phyloP scores from a whole-genome alignment of 2,329 filamentous ascomycete species.

The Ustilaginoidea virens region DNA sequence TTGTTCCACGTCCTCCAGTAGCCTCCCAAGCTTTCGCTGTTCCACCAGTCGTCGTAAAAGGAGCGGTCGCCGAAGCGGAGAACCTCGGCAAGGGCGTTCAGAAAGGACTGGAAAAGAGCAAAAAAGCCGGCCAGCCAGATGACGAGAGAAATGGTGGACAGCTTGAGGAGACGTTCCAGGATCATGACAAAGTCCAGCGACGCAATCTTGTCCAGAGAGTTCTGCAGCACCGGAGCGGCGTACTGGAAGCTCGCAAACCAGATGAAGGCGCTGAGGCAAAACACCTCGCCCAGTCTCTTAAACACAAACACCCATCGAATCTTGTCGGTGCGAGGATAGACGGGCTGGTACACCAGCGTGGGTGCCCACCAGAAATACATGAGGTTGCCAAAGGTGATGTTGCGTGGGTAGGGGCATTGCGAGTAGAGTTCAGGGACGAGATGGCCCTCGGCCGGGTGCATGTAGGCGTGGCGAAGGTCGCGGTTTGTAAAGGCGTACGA shows the following conservation, averaged over 20 bases:
- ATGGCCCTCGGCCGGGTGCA: conserved; percentile 56
- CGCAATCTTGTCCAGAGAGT: conserved; percentile 78
- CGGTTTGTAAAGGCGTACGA: conserved; percentile 96
- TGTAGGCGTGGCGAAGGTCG: conserved; percentile 78
- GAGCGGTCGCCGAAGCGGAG: conserved; percentile 82
- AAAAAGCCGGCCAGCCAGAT: conserved; percentile 98
- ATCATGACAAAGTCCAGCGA: conserved; percentile 69
- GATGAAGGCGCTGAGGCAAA: conserved; percentile 71
- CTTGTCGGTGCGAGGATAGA: conserved; percentile 70
- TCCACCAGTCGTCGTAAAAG: conserved; percentile 99
- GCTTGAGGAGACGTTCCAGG: conserved; percentile 78
- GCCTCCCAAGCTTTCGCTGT: conserved; percentile 64
- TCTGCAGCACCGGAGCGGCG: conserved; percentile 73
- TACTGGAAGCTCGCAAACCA: conserved; percentile 95
- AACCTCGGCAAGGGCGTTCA: conserved; percentile 85
- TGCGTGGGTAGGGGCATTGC: conserved; percentile 72
- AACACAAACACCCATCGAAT: conserved; percentile 80
- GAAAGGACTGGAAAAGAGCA: conserved; percentile 79
- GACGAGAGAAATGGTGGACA: conserved; percentile 86
- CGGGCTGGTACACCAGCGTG: conserved; percentile 90
- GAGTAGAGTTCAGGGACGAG: conserved; percentile 71
- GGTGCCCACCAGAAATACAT: conserved; percentile 97
- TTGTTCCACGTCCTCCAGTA: conserved; percentile 99
- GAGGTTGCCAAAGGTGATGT: conserved; percentile 78
- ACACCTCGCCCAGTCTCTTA: conserved; percentile 67